Percentiles rank a stretch among this genome's conserved stretches.
phyloP scores from a whole-genome alignment of 2,329 filamentous ascomycete species.

The Fusarium ramigenum region DNA sequence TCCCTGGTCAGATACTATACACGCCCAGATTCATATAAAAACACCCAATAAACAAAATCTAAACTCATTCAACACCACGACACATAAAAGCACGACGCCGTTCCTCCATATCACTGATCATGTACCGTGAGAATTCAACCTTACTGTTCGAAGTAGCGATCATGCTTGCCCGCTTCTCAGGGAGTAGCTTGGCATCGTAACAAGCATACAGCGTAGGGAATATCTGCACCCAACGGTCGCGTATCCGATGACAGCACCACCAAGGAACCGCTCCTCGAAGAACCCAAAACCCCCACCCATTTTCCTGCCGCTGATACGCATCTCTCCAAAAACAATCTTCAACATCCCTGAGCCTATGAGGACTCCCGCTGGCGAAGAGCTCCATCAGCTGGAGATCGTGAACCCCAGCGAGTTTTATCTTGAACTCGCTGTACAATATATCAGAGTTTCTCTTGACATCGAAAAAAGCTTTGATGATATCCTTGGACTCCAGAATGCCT shows the following conservation, averaged over 20 bases:
- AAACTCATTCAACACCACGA: not conserved
- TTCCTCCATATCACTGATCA: not conserved
- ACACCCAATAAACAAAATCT: not conserved
- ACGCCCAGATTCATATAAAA: not conserved
- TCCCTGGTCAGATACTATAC: fast-evolving
- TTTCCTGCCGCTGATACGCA: not conserved
- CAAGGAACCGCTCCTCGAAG: not conserved
- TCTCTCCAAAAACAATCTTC: not conserved
- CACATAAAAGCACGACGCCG: too few species aligned
- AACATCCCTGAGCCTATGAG: not conserved
- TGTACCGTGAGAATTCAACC: not conserved
- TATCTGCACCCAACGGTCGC: not conserved
- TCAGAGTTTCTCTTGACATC: not conserved
- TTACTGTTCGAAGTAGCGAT: not conserved
- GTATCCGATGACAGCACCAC: not conserved
- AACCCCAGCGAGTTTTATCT: not conserved
- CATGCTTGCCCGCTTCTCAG: not conserved
- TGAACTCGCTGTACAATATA: not conserved
- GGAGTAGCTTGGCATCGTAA: not conserved
- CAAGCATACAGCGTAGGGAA: not conserved
- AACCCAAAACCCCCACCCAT: not conserved
- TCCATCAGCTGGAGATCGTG: constrained; percentile 7
- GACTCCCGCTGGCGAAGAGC: not conserved
- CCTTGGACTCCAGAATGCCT: not conserved
- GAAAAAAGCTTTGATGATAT: not conserved